Conservation (phyloP, 257 asterid genomes). For the Haberlea rhodopensis region DNA sequence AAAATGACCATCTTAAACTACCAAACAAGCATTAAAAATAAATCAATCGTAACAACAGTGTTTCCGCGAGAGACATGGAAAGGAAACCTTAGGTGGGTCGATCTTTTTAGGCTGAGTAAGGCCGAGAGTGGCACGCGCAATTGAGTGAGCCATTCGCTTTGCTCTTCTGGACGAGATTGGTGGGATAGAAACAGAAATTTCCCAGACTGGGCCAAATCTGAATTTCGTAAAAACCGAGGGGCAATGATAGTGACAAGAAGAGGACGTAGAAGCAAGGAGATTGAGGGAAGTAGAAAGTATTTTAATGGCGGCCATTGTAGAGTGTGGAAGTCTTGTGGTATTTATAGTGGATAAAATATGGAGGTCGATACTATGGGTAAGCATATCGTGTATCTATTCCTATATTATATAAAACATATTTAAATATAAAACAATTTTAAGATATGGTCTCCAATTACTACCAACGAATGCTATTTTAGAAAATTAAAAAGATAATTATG, state of each 20-base stretch:
- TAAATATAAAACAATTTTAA: too few relatives aligned
- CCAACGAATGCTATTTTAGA: too few relatives aligned
- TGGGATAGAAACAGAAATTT: slow-evolving; percentile 29
- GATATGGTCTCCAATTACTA: too few relatives aligned
- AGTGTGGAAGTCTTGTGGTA: slow-evolving; percentile 18
- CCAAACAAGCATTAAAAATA: background rate
- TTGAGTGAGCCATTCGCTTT: slow-evolving; percentile 50
- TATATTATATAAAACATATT: too few relatives aligned
- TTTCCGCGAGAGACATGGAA: background rate
- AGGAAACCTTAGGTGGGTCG: slow-evolving; percentile 43
- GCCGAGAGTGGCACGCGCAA: slow-evolving; percentile 59
- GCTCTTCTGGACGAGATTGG: slow-evolving; percentile 29
- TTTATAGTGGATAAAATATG: slow-evolving; percentile 31
- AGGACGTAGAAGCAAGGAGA: slow-evolving; percentile 35
- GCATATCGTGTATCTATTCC: too few relatives aligned
- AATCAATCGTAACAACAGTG: background rate
- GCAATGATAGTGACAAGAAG: slow-evolving; percentile 24
- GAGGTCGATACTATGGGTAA: too few relatives aligned
- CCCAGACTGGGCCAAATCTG: slow-evolving; percentile 26
- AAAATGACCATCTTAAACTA: background rate
- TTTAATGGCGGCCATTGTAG: slow-evolving; percentile 53
- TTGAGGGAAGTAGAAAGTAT: slow-evolving; percentile 36
- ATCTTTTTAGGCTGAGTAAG: slow-evolving; percentile 46
- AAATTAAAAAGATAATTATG: too few relatives aligned
- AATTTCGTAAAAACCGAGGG: slow-evolving; percentile 41